Conservation (phyloP, 306 rosid species). For the Crataegus laevigata region DNA sequence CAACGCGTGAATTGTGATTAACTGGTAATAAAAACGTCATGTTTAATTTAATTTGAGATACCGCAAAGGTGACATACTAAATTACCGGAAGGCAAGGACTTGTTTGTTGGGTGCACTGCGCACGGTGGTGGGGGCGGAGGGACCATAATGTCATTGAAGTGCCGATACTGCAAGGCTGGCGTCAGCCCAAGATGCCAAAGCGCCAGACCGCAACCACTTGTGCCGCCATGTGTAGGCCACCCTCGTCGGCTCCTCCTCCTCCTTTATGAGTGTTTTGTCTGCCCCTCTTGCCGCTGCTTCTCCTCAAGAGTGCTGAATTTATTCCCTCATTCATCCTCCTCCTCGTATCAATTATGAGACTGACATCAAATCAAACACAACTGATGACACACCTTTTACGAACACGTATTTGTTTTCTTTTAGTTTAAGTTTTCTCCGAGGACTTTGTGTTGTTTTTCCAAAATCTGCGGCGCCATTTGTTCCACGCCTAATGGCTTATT, state of each 20-base stretch:
- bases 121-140: constrained; percentile 1
- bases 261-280: not conserved
- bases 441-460: not conserved
- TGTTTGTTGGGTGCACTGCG: not conserved
- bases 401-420: not conserved
- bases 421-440: not conserved
- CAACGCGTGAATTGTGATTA: too few species aligned
- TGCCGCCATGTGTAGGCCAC: not conserved
- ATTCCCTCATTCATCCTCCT: not conserved
- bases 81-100: not conserved
- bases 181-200: not conserved
- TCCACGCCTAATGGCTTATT: not conserved
- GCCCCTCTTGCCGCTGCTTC: not conserved
- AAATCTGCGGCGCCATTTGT: not conserved
- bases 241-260: not conserved
- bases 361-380: not conserved
- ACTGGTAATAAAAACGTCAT: too few species aligned
- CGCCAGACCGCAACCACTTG: constrained; percentile 13
- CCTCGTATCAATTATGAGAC: not conserved
- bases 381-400: not conserved
- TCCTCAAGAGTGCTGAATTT: not conserved
- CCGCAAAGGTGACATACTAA: accelerated
- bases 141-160: constrained; percentile 7
- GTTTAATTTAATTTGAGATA: not conserved
- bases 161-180: constrained; percentile 23